These are phyloP conservation scores for Leccinum insolens DNA, from an alignment of 1,284 basidiomycete genomes.

Conservation along the genomic window DNA sequence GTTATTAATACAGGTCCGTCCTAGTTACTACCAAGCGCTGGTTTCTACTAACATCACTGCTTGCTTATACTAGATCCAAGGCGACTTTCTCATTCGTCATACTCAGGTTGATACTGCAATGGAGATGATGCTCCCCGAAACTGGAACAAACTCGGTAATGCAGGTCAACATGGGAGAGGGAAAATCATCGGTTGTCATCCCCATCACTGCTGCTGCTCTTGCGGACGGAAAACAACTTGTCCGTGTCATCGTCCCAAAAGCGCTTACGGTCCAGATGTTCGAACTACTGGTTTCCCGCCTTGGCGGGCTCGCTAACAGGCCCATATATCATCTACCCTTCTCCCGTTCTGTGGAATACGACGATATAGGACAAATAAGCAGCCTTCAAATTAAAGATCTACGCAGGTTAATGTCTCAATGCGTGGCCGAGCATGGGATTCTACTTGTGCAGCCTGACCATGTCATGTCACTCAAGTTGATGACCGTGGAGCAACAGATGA, in stretches of 20 bases:
- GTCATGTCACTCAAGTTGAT: slow-evolving; percentile 52
- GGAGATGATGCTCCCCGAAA: too few relatives aligned
- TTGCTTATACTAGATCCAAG: too few relatives aligned
- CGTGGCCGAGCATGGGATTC: slow-evolving; percentile 40
- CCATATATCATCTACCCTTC: slow-evolving; percentile 52
- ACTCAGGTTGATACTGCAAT: too few relatives aligned
- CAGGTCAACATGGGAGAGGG: too few relatives aligned
- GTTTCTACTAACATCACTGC: too few relatives aligned
- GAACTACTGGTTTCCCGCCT: slow-evolving; percentile 47
- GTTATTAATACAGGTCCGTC: too few relatives aligned
- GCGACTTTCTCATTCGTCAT: too few relatives aligned
- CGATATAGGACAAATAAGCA: slow-evolving; percentile 14
- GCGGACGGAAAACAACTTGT: slow-evolving; percentile 43
- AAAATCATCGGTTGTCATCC: slow-evolving; percentile 51
- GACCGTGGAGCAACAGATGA: slow-evolving; percentile 39
- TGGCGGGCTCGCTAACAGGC: slow-evolving; percentile 46
- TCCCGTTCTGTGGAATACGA: slow-evolving; percentile 38
- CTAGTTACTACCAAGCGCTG: too few relatives aligned
- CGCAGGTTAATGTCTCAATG: slow-evolving; percentile 40
- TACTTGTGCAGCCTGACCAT: slow-evolving; percentile 56
- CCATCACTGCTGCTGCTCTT: slow-evolving; percentile 42
- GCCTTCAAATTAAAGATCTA: slow-evolving; percentile 15
- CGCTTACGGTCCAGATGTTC: slow-evolving; percentile 46
- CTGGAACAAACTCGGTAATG: too few relatives aligned
- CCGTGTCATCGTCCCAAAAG: slow-evolving; percentile 35